Evolutionary conservation across 441 rosid genomes (phyloP), one percentile per base, ranked within the genome.

Genomic region (Daphne laureola): DNA sequence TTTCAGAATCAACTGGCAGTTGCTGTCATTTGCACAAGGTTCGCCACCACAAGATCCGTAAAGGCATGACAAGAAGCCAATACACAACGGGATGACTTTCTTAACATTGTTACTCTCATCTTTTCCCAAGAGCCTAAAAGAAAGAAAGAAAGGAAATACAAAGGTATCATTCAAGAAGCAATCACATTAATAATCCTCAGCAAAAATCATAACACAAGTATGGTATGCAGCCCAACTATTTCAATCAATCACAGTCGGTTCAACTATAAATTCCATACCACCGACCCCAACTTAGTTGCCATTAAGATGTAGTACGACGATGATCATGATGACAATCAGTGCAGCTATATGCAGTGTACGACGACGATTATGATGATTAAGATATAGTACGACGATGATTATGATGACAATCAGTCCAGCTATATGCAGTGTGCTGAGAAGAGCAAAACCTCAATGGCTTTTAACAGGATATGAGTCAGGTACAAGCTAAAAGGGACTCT

Each of bases 41-140:
- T 52, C 55, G 58, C 63, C 60, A 50, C 54, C 53, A 57, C 62
- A 69, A 67, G 79, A 76, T 65, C 92, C 96, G 62, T 69, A 82
- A 49, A 90, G 74, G 74, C 99, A 90, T 26, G 93, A 81, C 54
- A 90, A 73, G 66, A 73, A 73, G 49, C 98, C 99, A 76, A 94
- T 80, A 66, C 79, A 76, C 41, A 68, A 71, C 17, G 99, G 95
- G 73, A 90, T 71, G 49, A 59, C 67, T 72, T 69, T 80, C 77
- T 76, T 94, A 64, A 86, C 95, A 52, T 61, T 76, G 53, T 75
- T 78, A 63, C 67, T 67, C 64, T 66, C 65, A 69, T 80, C 89
- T 72, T 68, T 82, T 59, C 69, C 78, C 79, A 87, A 71, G 40
- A 69, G 41, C 76, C 99, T 94, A 78, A 43, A 65, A 61, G 58